Evolutionary conservation across 495 filamentous ascomycete genomes (phyloP), one percentile per base, ranked within the genome.

Genomic region (Xanthoparmelia taractica): DNA sequence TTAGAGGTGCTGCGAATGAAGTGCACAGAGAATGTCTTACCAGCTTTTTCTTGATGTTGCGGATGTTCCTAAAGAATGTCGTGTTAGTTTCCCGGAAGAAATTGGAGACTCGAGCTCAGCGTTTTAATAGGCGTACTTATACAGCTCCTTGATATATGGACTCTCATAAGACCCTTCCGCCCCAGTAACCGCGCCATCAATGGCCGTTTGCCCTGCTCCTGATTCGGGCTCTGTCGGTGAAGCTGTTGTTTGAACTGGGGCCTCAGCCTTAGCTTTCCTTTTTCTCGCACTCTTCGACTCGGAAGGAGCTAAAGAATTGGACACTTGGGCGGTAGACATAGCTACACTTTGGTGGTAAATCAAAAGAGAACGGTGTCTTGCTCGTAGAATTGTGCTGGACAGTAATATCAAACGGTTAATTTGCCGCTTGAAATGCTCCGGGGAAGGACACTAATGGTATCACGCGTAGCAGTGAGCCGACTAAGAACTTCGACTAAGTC

Each of bases 21-120:
- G 31, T 27, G n/a, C n/a, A 34, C 36, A 58, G 18, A 27, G 12
- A 12, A 13, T 56, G 40, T 45, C 89, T 75, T 77, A 94, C 90
- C 67, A 96, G 82, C 77, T 94, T 95, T 80, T 97, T 97, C 73
- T 82, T 83, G 56, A 90, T 74, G 71, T 89, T 92, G 70, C 92
- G 92, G 69, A 96, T 85, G 74, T 79, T 87, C 80, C 91, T 96
- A 70, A 33, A 59, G 36, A 58, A 78, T 70, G 54, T 58, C 40
- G 56, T 37, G 27, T 31, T 58, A 66, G 29, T 11, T 50, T 31
- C 17, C 13, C 4, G 11, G 50, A 67, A 56, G 68, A 68, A 29
- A 50, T 47, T 18, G 63, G 54, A 38, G 11, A 17, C n/a, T 36
- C 52, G 11, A 12, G 6, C 48, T 55, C 23, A 52, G 27, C 11